Base-by-base conservation (phyloP, 192 early-diverging fungal genomes). In the Coemansia sp. region DNA sequence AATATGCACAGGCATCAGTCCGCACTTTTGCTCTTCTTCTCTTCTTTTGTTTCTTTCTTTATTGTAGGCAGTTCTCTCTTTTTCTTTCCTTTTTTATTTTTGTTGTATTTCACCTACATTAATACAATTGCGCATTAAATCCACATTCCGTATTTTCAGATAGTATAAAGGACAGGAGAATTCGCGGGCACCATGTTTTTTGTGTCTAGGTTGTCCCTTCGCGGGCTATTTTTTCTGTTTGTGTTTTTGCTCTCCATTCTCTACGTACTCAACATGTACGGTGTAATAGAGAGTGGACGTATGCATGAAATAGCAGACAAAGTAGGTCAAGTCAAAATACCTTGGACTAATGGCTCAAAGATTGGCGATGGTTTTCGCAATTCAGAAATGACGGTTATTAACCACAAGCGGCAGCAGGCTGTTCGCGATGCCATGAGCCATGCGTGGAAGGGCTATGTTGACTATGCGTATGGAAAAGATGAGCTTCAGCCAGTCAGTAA, bases 391-490 rank as follows among this genome's bases (percentile, higher is more conserved):
- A 46, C 35, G 4, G 13, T 17, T 23, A 14, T 27, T 9, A 66
- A 77, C 54, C 43, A 45, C 18, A 44, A 35, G 51, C 69, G 76
- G 10, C 60, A 64, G 22, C 8, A 37, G 34, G 64, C 63, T 4
- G 60, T 79, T 2, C 67, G 72, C 25, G 42, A 49, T 0, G 65
- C 72, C 36, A 75, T 63, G 51, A 17, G 24, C 5, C 78, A 74
- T 18, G 78, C 78, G 13, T 79, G 78, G 78, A 20, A 4, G 5
- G 78, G 67, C 14, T 79, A 79, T 37, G 39, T 34, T 25, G 20
- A 37, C 5, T 46, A 45, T 49, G 78, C 78, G 9, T 70, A 51
- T 27, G 78, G 78, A 9, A 49, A 55, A 19, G 78, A 79, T 46
- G 78, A 79, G 59, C 50, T 72, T 11, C 53, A 58, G 41, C 78